Percentiles rank a stretch among this genome's conserved stretches.
Evolutionary conservation across 2,329 filamentous ascomycete genomes (phyloP).

Genomic region (Domatiomyces globalis): DNA sequence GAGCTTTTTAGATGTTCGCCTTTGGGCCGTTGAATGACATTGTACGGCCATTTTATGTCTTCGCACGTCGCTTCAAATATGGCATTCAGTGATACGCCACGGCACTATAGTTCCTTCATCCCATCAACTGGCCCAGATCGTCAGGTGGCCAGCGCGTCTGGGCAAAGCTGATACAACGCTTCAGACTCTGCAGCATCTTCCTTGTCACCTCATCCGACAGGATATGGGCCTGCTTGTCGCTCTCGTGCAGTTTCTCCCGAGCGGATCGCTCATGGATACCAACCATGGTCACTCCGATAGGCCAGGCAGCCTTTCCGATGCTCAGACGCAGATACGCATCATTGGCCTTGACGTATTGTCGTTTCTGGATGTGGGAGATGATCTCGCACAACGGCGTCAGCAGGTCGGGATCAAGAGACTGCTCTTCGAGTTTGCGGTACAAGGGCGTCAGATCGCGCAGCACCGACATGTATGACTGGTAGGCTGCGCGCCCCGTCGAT

Average conservation of each 20-base stretch:
- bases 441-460: constrained; percentile 77
- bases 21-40: too few relatives aligned
- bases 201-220: constrained; percentile 93
- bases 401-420: constrained; percentile 61
- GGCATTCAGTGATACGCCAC: not conserved
- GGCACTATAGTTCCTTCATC: too few relatives aligned
- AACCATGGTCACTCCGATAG: constrained; percentile 98
- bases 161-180: constrained; percentile 88
- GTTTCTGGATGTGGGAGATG: constrained; percentile 74
- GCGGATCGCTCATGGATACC: constrained; percentile 96
- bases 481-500: constrained; percentile 66
- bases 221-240: constrained; percentile 71
- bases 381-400: constrained; percentile 80
- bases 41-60: not conserved
- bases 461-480: constrained; percentile 73
- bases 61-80: not conserved
- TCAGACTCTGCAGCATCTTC: constrained; percentile 96
- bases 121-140: constrained; percentile 89
- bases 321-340: constrained; percentile 84
- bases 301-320: constrained; percentile 95
- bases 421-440: constrained; percentile 76
- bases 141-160: constrained; percentile 93
- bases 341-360: constrained; percentile 90
- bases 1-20: not conserved
- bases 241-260: constrained; percentile 82